Conservation (phyloP, 495 filamentous ascomycete species). For the Penicillium cataractarum region DNA sequence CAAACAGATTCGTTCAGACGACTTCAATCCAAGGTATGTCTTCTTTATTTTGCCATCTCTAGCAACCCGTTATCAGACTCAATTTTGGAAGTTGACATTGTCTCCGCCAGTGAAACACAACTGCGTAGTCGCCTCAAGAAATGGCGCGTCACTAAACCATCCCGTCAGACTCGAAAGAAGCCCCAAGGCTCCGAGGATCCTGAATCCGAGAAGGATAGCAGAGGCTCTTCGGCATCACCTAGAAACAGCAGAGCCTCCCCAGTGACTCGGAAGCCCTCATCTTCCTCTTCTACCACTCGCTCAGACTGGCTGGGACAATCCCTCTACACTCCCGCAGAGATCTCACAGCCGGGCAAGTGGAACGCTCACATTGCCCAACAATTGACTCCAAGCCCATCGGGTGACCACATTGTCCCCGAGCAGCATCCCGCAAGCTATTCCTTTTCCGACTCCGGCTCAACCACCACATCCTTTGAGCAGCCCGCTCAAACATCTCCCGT, state of each 20-base stretch:
- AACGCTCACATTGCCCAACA: slow-evolving; percentile 26
- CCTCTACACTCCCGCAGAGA: slow-evolving; percentile 22
- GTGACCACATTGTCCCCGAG: slow-evolving; percentile 30
- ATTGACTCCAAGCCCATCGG: slow-evolving; percentile 33
- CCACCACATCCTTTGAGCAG: slow-evolving; percentile 36
- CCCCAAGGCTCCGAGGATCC: slow-evolving; percentile 28
- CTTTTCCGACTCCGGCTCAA: slow-evolving; percentile 24
- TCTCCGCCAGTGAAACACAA: slow-evolving; percentile 45
- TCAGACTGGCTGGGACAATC: slow-evolving; percentile 19
- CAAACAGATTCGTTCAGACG: slow-evolving; percentile 50
- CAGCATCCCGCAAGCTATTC: slow-evolving; percentile 19
- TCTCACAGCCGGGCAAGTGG: slow-evolving; percentile 31
- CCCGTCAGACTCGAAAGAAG: slow-evolving; percentile 51
- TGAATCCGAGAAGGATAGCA: slow-evolving; percentile 36
- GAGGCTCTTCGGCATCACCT: slow-evolving; percentile 29
- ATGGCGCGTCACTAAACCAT: slow-evolving; percentile 54
- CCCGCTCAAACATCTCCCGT: slow-evolving; percentile 35
- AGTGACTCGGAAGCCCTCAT: slow-evolving; percentile 7
- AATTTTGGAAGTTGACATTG: not conserved
- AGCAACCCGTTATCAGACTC: not conserved
- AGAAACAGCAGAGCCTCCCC: slow-evolving; percentile 19
- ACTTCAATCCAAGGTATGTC: slow-evolving; percentile 53
- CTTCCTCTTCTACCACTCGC: slow-evolving; percentile 8
- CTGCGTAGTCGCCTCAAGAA: slow-evolving; percentile 52
- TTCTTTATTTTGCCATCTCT: not conserved